phyloP scores from a whole-genome alignment of 2,329 filamentous ascomycete species.

The Diaporthe vaccinii region DNA sequence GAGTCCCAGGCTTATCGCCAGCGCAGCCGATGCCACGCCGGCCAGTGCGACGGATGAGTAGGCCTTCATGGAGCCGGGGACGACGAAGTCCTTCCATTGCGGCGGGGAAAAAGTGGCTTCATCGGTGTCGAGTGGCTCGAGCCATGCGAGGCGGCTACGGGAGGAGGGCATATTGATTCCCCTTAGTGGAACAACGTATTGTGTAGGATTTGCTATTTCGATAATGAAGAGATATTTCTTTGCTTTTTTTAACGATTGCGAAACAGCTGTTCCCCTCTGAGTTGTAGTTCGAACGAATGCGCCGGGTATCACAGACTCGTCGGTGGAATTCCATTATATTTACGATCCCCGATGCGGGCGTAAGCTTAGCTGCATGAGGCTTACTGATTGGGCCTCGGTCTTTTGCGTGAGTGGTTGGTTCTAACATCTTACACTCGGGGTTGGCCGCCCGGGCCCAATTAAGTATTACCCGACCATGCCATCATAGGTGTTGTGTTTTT shows the following conservation, averaged over 20 bases:
- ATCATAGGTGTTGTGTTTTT: too few relatives aligned
- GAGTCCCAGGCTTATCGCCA: background rate
- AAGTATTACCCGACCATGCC: background rate
- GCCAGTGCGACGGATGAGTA: background rate
- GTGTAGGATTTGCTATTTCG: background rate
- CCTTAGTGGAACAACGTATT: background rate
- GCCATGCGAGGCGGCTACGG: background rate
- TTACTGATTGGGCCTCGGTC: background rate
- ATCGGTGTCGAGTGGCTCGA: background rate
- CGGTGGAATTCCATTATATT: background rate
- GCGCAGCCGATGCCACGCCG: background rate
- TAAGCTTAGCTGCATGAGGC: background rate
- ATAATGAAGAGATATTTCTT: background rate
- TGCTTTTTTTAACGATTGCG: background rate
- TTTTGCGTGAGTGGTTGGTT: background rate
- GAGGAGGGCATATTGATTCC: background rate
- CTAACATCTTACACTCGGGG: background rate
- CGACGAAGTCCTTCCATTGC: background rate
- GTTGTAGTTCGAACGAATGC: background rate
- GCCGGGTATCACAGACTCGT: background rate
- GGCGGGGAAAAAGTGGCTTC: background rate
- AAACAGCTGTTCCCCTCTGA: background rate
- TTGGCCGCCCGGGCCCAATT: background rate
- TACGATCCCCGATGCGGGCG: background rate
- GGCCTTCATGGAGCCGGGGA: background rate